These are phyloP conservation scores for Pyricularia pennisetigena DNA, from an alignment of 2,329 filamentous ascomycete genomes.

Conservation along the genomic window DNA sequence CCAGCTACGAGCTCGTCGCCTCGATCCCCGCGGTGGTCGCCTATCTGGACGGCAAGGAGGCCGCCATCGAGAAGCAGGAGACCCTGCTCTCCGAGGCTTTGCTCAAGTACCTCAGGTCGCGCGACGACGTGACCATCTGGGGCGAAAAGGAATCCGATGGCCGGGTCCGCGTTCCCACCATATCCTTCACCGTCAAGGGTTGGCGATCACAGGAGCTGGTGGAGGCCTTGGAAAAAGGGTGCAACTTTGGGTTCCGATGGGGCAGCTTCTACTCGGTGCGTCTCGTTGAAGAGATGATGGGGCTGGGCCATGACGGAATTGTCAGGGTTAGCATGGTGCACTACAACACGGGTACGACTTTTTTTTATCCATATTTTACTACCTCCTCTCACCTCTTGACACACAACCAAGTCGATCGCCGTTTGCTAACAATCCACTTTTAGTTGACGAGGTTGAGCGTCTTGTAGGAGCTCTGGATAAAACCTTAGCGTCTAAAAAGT, in stretches of 20 bases:
- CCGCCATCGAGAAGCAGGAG: constrained; percentile 44
- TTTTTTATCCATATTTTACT: constrained; percentile 7
- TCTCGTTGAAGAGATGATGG: constrained; percentile 44
- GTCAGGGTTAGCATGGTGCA: constrained; percentile 55
- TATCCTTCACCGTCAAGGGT: constrained; percentile 51
- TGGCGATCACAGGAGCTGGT: constrained; percentile 39
- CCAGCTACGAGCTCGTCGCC: constrained; percentile 61
- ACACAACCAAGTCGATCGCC: not conserved
- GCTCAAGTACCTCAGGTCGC: constrained; percentile 42
- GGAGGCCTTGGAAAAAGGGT: constrained; percentile 44
- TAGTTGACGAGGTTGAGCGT: constrained; percentile 43
- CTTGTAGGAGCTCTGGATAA: constrained; percentile 43
- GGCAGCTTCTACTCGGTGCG: constrained; percentile 55
- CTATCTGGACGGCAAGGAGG: constrained; percentile 44
- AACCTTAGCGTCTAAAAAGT: not conserved
- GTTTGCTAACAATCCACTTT: constrained; percentile 6
- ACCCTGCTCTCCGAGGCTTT: constrained; percentile 43
- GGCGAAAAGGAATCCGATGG: constrained; percentile 41
- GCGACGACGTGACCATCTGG: constrained; percentile 40
- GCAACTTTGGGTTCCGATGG: constrained; percentile 48
- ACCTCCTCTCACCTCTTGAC: not conserved
- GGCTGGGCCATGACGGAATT: constrained; percentile 48
- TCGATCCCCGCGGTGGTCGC: constrained; percentile 49
- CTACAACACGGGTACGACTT: constrained; percentile 53
- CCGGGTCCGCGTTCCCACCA: constrained; percentile 45